phyloP scores from a whole-genome alignment of 148 eudicot species.

The Camellia lanceoleosa region DNA sequence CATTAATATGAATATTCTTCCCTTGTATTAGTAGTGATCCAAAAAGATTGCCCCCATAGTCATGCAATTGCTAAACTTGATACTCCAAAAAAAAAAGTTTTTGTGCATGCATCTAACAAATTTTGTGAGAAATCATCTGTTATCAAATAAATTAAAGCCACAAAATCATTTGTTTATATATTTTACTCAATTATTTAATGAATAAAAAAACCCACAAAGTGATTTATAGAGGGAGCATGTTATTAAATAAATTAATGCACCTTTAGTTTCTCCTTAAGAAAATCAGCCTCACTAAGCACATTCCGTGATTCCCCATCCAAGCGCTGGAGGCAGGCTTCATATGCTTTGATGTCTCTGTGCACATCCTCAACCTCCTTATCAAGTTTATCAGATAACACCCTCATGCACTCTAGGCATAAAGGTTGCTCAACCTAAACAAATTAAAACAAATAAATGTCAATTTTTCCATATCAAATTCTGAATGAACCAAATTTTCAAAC shows the following conservation, averaged over 20 bases:
- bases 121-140: not conserved
- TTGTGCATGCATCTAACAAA: not conserved
- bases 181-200: not conserved
- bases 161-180: not conserved
- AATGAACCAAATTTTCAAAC: not conserved
- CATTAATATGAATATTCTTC: not conserved
- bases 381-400: constrained; percentile 88
- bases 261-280: constrained; percentile 89
- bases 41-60: constrained; percentile 1
- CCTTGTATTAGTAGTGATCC: not conserved
- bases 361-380: constrained; percentile 99
- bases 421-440: constrained; percentile 83
- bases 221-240: constrained; percentile 14
- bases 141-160: not conserved
- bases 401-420: constrained; percentile 95
- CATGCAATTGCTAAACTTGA: not conserved
- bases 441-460: not conserved
- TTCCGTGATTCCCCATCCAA: constrained; percentile 77
- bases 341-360: constrained; percentile 75
- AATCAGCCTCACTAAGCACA: constrained; percentile 88
- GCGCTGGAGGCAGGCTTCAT: constrained; percentile 84
- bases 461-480: not conserved
- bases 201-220: not conserved
- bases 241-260: constrained; percentile 30
- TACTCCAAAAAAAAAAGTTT: not conserved